Percentiles rank a stretch among this genome's conserved stretches.
These are phyloP conservation scores for Phytophthora sp. DNA, from an alignment of 352 stramenopile genomes.

Conservation along the genomic window DNA sequence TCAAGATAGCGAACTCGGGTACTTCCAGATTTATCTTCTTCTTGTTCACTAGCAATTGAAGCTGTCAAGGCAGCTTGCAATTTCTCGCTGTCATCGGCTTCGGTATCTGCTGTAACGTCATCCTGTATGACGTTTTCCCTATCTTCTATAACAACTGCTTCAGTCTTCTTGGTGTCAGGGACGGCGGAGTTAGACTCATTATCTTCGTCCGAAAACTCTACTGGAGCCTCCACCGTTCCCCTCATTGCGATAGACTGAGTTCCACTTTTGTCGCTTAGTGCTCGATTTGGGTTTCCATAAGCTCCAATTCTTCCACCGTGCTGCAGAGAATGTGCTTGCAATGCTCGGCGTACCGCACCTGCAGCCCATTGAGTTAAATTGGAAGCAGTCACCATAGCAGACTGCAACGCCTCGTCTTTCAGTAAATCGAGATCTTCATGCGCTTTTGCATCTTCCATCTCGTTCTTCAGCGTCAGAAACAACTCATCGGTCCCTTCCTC, in stretches of 20 bases:
- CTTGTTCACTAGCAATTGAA: slow-evolving; percentile 42
- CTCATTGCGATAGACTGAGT: background rate
- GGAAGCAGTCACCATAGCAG: slow-evolving; percentile 79
- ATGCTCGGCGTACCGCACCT: slow-evolving; percentile 71
- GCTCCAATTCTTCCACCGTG: slow-evolving; percentile 28
- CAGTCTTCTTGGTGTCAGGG: slow-evolving; percentile 1
- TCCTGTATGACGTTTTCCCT: slow-evolving; percentile 21
- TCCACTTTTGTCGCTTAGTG: background rate
- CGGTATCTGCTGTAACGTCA: background rate
- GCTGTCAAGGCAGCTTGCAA: slow-evolving; percentile 42
- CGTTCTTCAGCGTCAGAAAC: slow-evolving; percentile 63
- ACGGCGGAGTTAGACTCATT: slow-evolving; percentile 6
- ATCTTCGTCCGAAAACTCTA: slow-evolving; percentile 30
- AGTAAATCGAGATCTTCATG: slow-evolving; percentile 68
- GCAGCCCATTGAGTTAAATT: slow-evolving; percentile 90
- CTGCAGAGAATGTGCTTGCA: slow-evolving; percentile 69
- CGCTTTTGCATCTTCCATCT: slow-evolving; percentile 76
- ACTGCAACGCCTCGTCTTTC: slow-evolving; percentile 75
- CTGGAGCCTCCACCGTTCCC: slow-evolving; percentile 17
- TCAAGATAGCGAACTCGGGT: slow-evolving; percentile 50
- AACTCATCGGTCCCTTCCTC: slow-evolving; percentile 48
- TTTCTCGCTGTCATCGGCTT: slow-evolving; percentile 28
- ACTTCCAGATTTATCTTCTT: slow-evolving; percentile 21
- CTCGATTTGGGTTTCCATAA: slow-evolving; percentile 15
- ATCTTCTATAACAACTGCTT: slow-evolving; percentile 38